Percentiles rank a stretch among this genome's conserved stretches.
Conservation (phyloP, 2,329 filamentous ascomycete species). For the Scedosporium boydii region DNA sequence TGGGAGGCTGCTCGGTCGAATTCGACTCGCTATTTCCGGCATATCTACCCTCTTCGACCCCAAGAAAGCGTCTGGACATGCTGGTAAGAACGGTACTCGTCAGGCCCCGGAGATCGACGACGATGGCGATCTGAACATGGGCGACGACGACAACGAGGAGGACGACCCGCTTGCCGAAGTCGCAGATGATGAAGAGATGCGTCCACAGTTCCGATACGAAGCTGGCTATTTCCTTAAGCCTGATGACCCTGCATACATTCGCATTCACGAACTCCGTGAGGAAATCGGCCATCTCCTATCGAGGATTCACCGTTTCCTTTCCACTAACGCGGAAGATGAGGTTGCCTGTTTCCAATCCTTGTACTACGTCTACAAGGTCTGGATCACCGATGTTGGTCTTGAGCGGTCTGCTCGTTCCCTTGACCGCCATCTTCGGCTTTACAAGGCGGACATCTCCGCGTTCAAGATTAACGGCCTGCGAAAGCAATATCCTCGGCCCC, state of each 20-base stretch:
- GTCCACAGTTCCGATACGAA: slow-evolving; percentile 79
- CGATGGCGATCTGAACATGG: slow-evolving; percentile 42
- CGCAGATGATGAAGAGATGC: slow-evolving; percentile 70
- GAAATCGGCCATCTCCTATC: slow-evolving; percentile 73
- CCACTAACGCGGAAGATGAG: slow-evolving; percentile 81
- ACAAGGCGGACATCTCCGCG: slow-evolving; percentile 77
- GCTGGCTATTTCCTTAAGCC: slow-evolving; percentile 70
- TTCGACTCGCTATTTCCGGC: slow-evolving; percentile 83
- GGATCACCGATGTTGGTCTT: slow-evolving; percentile 96
- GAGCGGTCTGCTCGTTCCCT: slow-evolving; percentile 90
- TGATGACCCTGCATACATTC: slow-evolving; percentile 50
- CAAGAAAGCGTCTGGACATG: slow-evolving; percentile 51
- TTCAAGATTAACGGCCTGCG: slow-evolving; percentile 92
- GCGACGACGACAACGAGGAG: slow-evolving; percentile 34
- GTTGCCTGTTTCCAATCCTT: slow-evolving; percentile 90
- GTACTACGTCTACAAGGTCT: slow-evolving; percentile 86
- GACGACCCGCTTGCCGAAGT: slow-evolving; percentile 49
- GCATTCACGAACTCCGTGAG: slow-evolving; percentile 73
- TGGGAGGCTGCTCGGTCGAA: slow-evolving; percentile 75
- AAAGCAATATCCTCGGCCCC: slow-evolving; percentile 83
- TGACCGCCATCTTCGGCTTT: slow-evolving; percentile 75
- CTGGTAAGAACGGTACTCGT: slow-evolving; percentile 31
- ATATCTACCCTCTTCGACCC: slow-evolving; percentile 85
- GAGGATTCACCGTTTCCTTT: slow-evolving; percentile 74
- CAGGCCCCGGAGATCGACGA: slow-evolving; percentile 44